Base-by-base conservation (phyloP, 208 protist genomes). In the Phytomonas sp. region DNA sequence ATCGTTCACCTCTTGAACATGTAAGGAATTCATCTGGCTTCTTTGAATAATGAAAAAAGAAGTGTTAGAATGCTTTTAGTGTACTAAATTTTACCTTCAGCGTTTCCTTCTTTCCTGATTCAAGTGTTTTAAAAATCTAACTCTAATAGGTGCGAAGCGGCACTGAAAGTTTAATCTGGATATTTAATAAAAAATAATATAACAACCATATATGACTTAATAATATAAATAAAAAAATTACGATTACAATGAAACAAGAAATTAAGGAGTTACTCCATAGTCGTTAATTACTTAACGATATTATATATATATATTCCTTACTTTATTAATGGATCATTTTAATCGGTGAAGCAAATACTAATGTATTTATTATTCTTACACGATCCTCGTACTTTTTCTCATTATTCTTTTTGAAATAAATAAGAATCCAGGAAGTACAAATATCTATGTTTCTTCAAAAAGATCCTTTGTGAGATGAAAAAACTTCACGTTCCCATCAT, bases 401-500 rank as follows among this genome's bases (percentile, higher is more conserved):
- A n/a, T n/a, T n/a, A n/a, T n/a, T n/a, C 36, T 5, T 69, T 31
- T 30, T 29, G 31, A 56, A 11, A 42, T 7, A 59, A 33, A 71
- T 60, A 29, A 42, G 1, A 33, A 30, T 73, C 63, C 67, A 60
- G 70, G 49, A 29, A 49, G 40, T 63, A 65, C 52, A 49, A 52
- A 37, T 42, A 45, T 52, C 31, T 63, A 40, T 49, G 40, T 3
- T 49, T 49, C 40, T 19, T 49, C 40, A 49, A 49, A 49, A 19
- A 49, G 3, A 49, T 49, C 40, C 40, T 49, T 49, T 49, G 66
- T 70, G 26, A 79, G 67, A 40, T 69, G 71, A 36, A 86, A 95
- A 65, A 89, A 83, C 29, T 82, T 81, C 2, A 74, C 80, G 0
- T 73, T 88, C 56, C 88, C 91, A 70, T 96, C 91, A 64, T 96